Percentiles rank a stretch among this genome's conserved stretches.
Evolutionary conservation across 2,329 filamentous ascomycete genomes (phyloP).

Genomic region (Colletotrichum sp.): DNA sequence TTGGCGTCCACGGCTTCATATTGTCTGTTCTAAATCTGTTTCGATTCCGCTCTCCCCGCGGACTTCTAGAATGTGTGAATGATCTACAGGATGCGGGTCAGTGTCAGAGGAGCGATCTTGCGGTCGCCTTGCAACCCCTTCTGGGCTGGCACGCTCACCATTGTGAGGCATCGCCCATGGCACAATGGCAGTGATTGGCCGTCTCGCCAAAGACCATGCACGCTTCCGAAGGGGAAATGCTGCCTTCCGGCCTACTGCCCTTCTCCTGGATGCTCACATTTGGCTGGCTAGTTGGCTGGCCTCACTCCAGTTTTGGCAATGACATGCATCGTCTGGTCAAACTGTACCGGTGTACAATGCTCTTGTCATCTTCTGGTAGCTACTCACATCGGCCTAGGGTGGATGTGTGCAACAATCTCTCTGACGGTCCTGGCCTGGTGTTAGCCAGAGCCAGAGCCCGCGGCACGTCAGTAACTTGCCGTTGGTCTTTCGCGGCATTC

Average conservation of each 20-base stretch:
- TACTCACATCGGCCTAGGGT: neutral
- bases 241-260: slow-evolving; percentile 1
- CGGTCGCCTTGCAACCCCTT: slow-evolving; percentile 1
- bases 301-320: slow-evolving; percentile 1
- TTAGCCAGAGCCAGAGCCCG: neutral
- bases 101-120: slow-evolving; percentile 2
- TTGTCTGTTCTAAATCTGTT: slow-evolving; percentile 3
- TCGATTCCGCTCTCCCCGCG: neutral
- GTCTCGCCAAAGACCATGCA: slow-evolving; percentile 19
- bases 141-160: neutral
- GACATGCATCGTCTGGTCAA: slow-evolving; percentile 5
- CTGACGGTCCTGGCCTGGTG: neutral
- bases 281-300: slow-evolving; percentile 2
- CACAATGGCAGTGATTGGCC: neutral
- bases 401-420: slow-evolving; percentile 10
- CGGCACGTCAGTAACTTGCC: slow-evolving; percentile 3
- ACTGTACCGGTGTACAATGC: slow-evolving; percentile 6
- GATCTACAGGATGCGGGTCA: neutral
- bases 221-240: slow-evolving; percentile 10
- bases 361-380: neutral
- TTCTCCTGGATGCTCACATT: neutral
- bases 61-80: slow-evolving; percentile 10
- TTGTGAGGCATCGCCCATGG: neutral
- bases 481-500: neutral
- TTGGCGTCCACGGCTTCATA: neutral